Evolutionary conservation across 768 basidiomycete genomes (phyloP), one percentile per base, ranked within the genome.

Genomic region (Leucocoprinus leucothites): DNA sequence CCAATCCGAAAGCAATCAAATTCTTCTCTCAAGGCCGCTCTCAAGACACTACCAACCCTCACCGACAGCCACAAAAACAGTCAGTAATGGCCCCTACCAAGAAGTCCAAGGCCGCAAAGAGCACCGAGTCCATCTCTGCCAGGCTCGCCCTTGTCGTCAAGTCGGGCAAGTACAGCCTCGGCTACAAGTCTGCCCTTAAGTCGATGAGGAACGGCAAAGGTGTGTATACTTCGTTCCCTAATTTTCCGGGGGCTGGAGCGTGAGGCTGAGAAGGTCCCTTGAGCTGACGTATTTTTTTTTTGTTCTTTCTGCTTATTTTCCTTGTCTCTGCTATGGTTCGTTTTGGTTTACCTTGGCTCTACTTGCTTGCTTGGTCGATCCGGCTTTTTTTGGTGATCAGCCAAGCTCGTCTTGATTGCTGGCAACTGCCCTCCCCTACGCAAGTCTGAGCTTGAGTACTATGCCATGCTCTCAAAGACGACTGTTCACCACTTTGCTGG

Each of bases 361-460:
- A n/a, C 19, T 2, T 47, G 45, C 16, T 26, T 26, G 19, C 26
- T 24, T 24, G 31, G 19, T 45, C 43, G 25, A 26, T 31, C n/a
- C 34, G 14, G 2, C 8, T 3, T 26, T 13, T 18, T 11, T 31
- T 5, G 31, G 25, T 35, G 13, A 24, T 49, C 67, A 99, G 96
- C 96, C 75, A 98, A 97, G 79, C 92, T 99, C 64, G 89, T 99
- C 69, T 78, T 99, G 73, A 97, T 99, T 69, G 94, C 96, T 67
- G 95, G 94, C 64, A 99, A 99, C 80, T 97, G 94, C 79, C 97
- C 97, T 56, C 97, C 97, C 60, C 85, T 99, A 60, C 93, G 97
- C 74, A 97, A 97, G 75, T 98, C 96, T 58, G 97, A 99, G 82
- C 82, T 99, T 57, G 97, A 99, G 81, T 99, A 98, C 82, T 99